Percentiles rank a stretch among this genome's conserved stretches.
phyloP scores from a whole-genome alignment of 192 early-diverging fungal genomes.

The Spizellomyces punctatus region DNA sequence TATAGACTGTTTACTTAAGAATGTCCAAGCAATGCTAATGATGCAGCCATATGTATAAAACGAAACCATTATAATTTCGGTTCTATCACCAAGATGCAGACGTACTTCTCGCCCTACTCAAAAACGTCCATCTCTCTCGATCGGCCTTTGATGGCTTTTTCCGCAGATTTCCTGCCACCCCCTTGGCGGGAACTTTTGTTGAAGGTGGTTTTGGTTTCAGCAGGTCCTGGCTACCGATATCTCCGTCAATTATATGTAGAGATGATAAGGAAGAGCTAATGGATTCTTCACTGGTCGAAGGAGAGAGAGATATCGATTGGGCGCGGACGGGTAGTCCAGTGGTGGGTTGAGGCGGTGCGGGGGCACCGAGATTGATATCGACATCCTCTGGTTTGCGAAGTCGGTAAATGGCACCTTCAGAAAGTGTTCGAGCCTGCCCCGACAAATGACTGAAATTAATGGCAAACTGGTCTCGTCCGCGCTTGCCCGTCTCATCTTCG shows the following conservation, averaged over 20 bases:
- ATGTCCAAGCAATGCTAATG: too few relatives aligned
- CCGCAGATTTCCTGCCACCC: not conserved
- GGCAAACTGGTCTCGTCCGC: slow-evolving; percentile 20
- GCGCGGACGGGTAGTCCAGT: too few relatives aligned
- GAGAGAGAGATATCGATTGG: too few relatives aligned
- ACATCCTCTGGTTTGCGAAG: slow-evolving; percentile 19
- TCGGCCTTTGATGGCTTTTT: not conserved
- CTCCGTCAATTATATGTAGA: not conserved
- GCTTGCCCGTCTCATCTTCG: not conserved
- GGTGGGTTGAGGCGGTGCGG: not conserved
- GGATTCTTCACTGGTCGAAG: too few relatives aligned
- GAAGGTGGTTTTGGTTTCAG: not conserved
- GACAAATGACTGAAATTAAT: slow-evolving; percentile 42
- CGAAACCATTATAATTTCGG: too few relatives aligned
- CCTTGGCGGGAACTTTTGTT: not conserved
- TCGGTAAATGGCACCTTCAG: slow-evolving; percentile 37
- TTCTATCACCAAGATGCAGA: not conserved
- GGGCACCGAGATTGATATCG: slow-evolving; percentile 10
- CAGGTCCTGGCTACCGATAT: not conserved
- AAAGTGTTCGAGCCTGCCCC: slow-evolving; percentile 40
- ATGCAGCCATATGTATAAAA: too few relatives aligned
- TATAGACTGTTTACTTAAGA: too few relatives aligned
- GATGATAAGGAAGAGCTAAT: too few relatives aligned
- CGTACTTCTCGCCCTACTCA: not conserved
- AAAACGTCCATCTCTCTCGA: not conserved